Evolutionary conservation across 495 filamentous ascomycete genomes (phyloP), one percentile per base, ranked within the genome.

Genomic region (Apodospora peruviana): DNA sequence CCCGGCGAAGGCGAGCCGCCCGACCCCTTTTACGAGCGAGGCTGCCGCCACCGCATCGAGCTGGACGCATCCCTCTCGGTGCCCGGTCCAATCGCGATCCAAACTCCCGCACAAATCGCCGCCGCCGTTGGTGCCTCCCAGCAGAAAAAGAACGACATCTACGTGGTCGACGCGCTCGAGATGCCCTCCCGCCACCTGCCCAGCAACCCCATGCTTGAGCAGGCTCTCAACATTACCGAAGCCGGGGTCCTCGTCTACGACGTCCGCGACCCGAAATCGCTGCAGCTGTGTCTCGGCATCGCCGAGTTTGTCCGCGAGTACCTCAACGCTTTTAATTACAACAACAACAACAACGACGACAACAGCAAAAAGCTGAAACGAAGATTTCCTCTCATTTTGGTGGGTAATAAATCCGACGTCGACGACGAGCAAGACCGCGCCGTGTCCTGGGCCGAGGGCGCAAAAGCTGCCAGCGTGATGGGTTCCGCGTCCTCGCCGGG

Each of bases 201-300:
- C 16, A 52, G 51, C 51, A 57, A 61, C 45, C 62, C 64, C 4
- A 50, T 58, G 21, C 61, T 73, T 17, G 55, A 55, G 24, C 60
- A 67, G 36, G 68, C 70, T 3, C 58, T 69, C 27, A 50, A 56
- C 29, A 64, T 68, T 36, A 72, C 72, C 29, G 69, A 73, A 43
- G 68, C 65, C 14, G 69, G 64, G 3, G 45, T 72, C 2, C 51
- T 75, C 2, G 55, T 71, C 11, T 74, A 74, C 48, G 57, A 62
- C 35, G 67, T 71, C 17, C 48, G 45, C 39, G 64, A 67, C 34
- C 43, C 58, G 12, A 45, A 58, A 10, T 69, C 69, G 1, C 65
- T 73, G 25, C 22, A 25, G 2, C 43, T 68, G 8, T 53, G 58
- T 8, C 50, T 48, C 25, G 52, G 53, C 32, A 40, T 73, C 0